Evolutionary conservation across 768 basidiomycete species (phyloP).

Genomic region (Naganishia antarctica): DNA sequence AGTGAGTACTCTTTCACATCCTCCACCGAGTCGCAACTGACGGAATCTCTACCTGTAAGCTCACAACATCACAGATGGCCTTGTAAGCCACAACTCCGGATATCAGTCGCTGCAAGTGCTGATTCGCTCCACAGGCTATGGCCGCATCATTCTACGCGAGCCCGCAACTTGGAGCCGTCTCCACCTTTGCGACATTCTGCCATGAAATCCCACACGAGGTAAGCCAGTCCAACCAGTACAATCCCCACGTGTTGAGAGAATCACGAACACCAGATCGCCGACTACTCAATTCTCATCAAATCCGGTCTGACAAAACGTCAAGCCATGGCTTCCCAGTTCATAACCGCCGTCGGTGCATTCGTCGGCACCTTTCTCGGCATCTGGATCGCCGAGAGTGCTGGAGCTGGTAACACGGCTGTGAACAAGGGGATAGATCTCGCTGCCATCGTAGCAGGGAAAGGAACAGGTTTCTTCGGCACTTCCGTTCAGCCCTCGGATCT

Average conservation of each 20-base stretch:
- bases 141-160: constrained; percentile 96
- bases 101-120: constrained; percentile 32
- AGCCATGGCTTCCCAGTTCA: constrained; percentile 88
- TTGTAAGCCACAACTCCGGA: constrained; percentile 58
- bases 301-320: constrained; percentile 85
- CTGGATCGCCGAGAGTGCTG: constrained; percentile 43
- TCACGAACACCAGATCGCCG: constrained; percentile 76
- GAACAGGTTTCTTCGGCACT: constrained; percentile 74
- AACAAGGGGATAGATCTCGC: constrained; percentile 57
- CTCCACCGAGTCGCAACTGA: background rate
- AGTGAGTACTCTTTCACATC: constrained; percentile 49
- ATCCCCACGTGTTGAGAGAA: no score
- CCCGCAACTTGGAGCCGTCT: constrained; percentile 85
- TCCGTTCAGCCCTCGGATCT: constrained; percentile 73
- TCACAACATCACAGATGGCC: constrained; percentile 93
- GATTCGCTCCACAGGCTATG: constrained; percentile 57
- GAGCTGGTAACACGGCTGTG: constrained; percentile 32
- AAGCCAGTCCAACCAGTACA: no score
- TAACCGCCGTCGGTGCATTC: constrained; percentile 87
- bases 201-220: constrained; percentile 88
- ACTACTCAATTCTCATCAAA: constrained; percentile 80
- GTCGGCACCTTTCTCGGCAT: constrained; percentile 55
- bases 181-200: constrained; percentile 89
- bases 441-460: constrained; percentile 69
- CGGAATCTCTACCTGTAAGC: constrained; percentile 16